Evolutionary conservation across 176 grass and related monocot species (phyloP), one percentile per base, ranked within the genome.

Genomic region (Ananas comosus): DNA sequence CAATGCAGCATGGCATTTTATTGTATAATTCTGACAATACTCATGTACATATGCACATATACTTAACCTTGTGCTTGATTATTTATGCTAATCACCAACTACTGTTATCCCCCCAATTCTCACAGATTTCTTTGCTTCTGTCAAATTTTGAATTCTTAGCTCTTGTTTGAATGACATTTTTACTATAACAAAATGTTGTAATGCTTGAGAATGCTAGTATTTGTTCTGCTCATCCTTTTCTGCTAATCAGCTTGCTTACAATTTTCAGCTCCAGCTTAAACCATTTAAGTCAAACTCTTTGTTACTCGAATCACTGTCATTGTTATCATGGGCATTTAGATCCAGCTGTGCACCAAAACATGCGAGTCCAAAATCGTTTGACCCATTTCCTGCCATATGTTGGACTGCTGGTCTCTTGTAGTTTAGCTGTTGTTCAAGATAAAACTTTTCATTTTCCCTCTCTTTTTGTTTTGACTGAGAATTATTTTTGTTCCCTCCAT

Each of bases 201-300:
- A 61, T 61, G 14, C 21, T 61, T 61, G 17, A 22, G 56, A 19
- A 61, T 18, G 56, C n/a, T 22, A 61, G 21, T 21, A 61, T 61
- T 19, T 22, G 56, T 61, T 61, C 6, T 61, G 17, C 16, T 22
- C 56, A 61, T 61, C 56, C 56, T 18, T 61, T 42, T 61, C 0
- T 61, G 56, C 56, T 18, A 19, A 61, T 61, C 12, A 18, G 56
- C 56, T 22, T 61, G 56, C 64, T 53, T 14, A 74, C 90, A 53
- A 53, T 66, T 73, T 13, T 89, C 85, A 91, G 78, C 82, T 96
- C 92, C 92, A 96, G 66, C 85, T 86, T 73, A 96, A 91, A 51
- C 88, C 88, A 71, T 96, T 96, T 73, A 96, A 74, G 71, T 96
- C 92, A 67, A 96, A 96, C 69, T 87, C 83, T 79, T 82, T 87